These are phyloP conservation scores for Pestalotiopsis sp. DNA, from an alignment of 2,329 filamentous ascomycete genomes.

Conservation along the genomic window DNA sequence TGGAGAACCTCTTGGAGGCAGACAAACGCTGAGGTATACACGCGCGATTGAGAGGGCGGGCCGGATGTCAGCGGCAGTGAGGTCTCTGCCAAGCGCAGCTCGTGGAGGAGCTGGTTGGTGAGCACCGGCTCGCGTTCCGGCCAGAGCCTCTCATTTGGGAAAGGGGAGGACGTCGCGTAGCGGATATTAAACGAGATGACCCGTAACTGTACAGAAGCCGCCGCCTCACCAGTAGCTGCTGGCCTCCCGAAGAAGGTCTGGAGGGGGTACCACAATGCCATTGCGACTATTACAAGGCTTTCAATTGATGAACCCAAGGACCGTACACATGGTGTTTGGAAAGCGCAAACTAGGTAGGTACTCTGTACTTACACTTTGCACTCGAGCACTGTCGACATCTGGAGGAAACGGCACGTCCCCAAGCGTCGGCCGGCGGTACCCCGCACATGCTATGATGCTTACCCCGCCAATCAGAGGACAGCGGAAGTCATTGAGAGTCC, in stretches of 20 bases:
- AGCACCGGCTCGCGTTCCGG: conserved; percentile 56
- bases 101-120: conserved; percentile 49
- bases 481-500: too few species aligned
- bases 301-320: not conserved
- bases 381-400: too few species aligned
- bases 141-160: conserved; percentile 64
- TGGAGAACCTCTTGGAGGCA: conserved; percentile 73
- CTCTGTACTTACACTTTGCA: too few species aligned
- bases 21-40: conserved; percentile 49
- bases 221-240: not conserved
- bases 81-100: conserved; percentile 25
- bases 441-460: too few species aligned
- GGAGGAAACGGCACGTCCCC: too few species aligned
- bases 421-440: too few species aligned
- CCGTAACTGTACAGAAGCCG: conserved; percentile 42
- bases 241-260: not conserved
- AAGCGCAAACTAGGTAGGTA: too few species aligned
- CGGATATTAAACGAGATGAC: conserved; percentile 71
- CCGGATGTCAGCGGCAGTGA: conserved; percentile 38
- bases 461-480: too few species aligned
- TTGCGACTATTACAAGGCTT: not conserved
- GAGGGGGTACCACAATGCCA: not conserved
- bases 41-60: conserved; percentile 50
- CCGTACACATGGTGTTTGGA: too few species aligned
- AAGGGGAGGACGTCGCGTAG: conserved; percentile 59